A percentile compares a stretch with the other conserved stretches of the same genome.
Conservation (phyloP, 2,329 filamentous ascomycete species). For the Pestalotiopsis sp. region DNA sequence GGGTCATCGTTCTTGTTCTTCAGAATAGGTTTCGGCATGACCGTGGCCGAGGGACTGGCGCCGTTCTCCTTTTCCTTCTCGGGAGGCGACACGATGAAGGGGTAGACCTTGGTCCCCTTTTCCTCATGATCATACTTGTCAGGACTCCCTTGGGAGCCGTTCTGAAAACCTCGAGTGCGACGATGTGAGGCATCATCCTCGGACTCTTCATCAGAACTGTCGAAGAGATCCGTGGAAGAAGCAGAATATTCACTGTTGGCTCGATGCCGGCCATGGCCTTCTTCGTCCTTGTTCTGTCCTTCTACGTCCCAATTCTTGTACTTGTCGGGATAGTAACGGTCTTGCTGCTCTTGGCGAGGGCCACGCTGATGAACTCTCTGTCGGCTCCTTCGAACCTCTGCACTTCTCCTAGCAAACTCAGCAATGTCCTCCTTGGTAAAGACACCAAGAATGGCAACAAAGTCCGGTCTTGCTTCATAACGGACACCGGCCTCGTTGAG, state of each 20-base stretch:
- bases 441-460: constrained; percentile 62
- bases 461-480: constrained; percentile 63
- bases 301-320: constrained; percentile 33
- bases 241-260: constrained; percentile 25
- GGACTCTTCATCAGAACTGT: constrained; percentile 27
- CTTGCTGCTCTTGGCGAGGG: constrained; percentile 20
- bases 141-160: constrained; percentile 20
- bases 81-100: constrained; percentile 43
- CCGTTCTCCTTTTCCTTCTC: constrained; percentile 22
- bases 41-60: constrained; percentile 36
- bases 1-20: constrained; percentile 62
- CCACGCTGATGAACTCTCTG: constrained; percentile 29
- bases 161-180: constrained; percentile 2
- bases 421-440: constrained; percentile 55
- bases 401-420: constrained; percentile 52
- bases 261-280: constrained; percentile 22
- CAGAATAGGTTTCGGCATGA: constrained; percentile 59
- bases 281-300: constrained; percentile 13
- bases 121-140: constrained; percentile 23
- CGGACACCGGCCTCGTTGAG: constrained; percentile 57
- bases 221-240: constrained; percentile 27
- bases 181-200: constrained; percentile 10
- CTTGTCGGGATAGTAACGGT: constrained; percentile 33
- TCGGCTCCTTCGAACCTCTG: constrained; percentile 44
- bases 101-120: constrained; percentile 37